A percentile compares a stretch with the other conserved stretches of the same genome.
phyloP scores from a whole-genome alignment of 164 flowering plant genomes.

The Berberis vulgaris region DNA sequence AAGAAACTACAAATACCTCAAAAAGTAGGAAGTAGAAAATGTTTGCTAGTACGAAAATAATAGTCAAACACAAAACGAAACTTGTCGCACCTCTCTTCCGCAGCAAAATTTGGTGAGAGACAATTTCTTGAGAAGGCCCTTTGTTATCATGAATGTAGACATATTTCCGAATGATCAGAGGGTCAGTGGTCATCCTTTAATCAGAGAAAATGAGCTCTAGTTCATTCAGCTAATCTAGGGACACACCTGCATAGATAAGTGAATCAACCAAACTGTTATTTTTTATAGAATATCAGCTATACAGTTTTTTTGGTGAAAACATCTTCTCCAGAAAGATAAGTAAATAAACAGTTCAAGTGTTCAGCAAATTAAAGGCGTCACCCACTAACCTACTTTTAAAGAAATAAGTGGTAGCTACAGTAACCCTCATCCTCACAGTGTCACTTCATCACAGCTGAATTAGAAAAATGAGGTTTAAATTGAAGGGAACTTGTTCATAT shows the following conservation, averaged over 20 bases:
- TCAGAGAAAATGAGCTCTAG: background rate
- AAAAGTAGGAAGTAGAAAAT: conserved; percentile 12
- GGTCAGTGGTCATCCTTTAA: conserved; percentile 17
- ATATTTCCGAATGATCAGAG: conserved; percentile 21
- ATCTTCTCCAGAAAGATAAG: no score
- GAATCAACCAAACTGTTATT: background rate
- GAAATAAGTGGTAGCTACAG: no score
- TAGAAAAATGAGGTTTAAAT: no score
- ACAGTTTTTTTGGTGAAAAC: no score
- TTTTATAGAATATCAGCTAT: no score
- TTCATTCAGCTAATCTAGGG: conserved; percentile 2
- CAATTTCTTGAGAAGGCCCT: conserved; percentile 30
- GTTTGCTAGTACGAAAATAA: conserved; percentile 22
- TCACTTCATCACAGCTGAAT: no score
- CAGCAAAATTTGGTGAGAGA: conserved; percentile 40
- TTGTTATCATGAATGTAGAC: conserved; percentile 24
- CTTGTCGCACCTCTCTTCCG: conserved; percentile 19
- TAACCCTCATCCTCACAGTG: no score
- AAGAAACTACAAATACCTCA: conserved; percentile 23
- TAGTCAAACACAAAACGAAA: conserved; percentile 14
- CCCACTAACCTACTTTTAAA: no score
- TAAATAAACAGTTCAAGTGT: no score
- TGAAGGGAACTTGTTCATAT: no score
- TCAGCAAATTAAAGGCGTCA: no score
- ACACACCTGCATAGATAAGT: conserved; percentile 8